Evolutionary conservation across 306 rosid species (phyloP), one percentile per base, ranked within the genome.

Genomic region (Lotus japonicus): DNA sequence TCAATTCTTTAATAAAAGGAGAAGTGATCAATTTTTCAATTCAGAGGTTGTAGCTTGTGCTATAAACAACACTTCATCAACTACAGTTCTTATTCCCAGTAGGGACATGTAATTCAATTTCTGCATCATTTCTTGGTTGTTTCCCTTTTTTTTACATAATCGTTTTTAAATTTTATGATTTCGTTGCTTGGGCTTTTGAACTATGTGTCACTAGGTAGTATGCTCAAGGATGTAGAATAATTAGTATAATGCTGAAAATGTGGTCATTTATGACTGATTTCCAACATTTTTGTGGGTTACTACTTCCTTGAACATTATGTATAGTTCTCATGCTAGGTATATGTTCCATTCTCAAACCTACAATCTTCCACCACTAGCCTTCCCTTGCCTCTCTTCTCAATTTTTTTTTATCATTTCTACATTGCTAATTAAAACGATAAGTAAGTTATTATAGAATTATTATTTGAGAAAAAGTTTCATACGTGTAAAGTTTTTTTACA

Each of bases 41-140:
- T 90, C 96, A 39, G 96, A 92, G 79, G 73, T 92, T 58, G 81
- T 90, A 75, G 96, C 91, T 64, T 90, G 96, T 66, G 73, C 96
- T 5, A 17, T 90, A 70, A 82, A 83, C 71, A 66, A 88, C 79
- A 73, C 79, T 76, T 80, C 86, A 48, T 86, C 91, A 39, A 83
- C 84, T 50, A 77, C 83, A 16, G 77, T 88, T 82, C 81, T 92
- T 73, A 84, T 92, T 84, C 97, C 97, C 52, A 96, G 88, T 83
- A 82, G 88, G 77, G 94, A 92, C 71, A 92, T 97, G 97, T 90
- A 76, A 71, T 33, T 11, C 63, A 14, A 18, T 41, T 13, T 44
- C 60, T 43, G 33, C 17, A 44, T 54, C 66, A 71, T 57, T 65
- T 45, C 36, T 61, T 68, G n/a, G 18, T 44, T 78, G 36, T 39